Evolutionary conservation across 768 basidiomycete species (phyloP), one percentile per base, ranked within the genome.

Genomic region (Sistotremastrum niveocremeum): DNA sequence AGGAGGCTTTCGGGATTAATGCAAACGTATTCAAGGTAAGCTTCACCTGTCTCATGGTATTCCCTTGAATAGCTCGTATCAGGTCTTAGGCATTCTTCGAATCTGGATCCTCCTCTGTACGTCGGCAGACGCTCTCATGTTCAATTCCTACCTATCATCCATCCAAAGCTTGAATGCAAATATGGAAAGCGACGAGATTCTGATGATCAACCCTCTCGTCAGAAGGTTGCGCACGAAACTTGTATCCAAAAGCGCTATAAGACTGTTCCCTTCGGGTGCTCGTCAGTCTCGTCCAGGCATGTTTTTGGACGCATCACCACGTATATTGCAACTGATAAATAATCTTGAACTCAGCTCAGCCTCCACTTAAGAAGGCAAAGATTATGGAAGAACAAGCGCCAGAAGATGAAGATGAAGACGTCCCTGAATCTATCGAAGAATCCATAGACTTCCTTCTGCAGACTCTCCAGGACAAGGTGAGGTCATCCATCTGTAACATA

Each of bases 401-500:
- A 51, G n/a, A 34, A 8, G 65, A 66, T 28, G 62, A 68, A 7
- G 73, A 77, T 28, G 54, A 72, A 8, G 83, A 93, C 11, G 69
- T 90, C 5, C 82, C 91, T 2, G 81, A 83, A 40, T 79, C 81
- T 46, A 71, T 89, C 3, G 95, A 98, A 54, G 61, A 62, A 1
- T 69, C 79, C 31, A 61, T 97, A 4, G 82, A 84, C 49, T 72
- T 77, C 28, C 61, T 97, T 2, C 78, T 98, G 51, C 67, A 67
- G 40, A 68, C 71, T 28, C 62, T 98, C 29, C 80, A 85, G 55
- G 91, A 99, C 59, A 85, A 79, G 62, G 93, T 93, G 49, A 35
- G 61, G 56, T 48, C 29, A 45, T 42, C 44, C 45, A 38, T 39
- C 9, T 20, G 20, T 20, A 20, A 20, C 20, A 20, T 20, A 20